Base-by-base conservation (phyloP, 2,329 filamentous ascomycete species). In the Fusarium pseudoanthophilum region DNA sequence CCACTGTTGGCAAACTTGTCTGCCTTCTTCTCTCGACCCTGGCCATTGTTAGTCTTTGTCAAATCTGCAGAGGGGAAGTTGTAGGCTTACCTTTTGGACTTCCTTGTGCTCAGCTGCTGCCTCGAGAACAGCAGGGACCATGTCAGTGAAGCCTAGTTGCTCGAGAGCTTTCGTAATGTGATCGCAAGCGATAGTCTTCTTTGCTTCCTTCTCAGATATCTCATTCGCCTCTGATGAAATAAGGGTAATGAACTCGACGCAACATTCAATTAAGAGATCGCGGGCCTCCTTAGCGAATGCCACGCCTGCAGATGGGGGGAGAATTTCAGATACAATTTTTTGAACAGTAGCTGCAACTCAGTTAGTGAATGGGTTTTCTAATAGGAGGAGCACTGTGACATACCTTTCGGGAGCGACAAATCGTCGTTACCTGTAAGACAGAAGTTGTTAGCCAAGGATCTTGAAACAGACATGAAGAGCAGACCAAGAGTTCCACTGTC, bases 171-270 rank as follows among this genome's bases (percentile, higher is more conserved):
- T 95, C 79, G 95, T 97, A 78, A 99, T 97, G 85, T 99, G 96
- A 79, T 99, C 96, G 82, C 94, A 97, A 18, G 95, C 95, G 77
- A 99, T 99, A 8, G 96, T 99, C 88, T 99, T 99, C 87, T 99
- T 99, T 56, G 95, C 94, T 80, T 99, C 96, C 83, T 97, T 97
- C 82, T 99, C 96, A 18, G 95, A 97, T 74, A 99, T 99, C 79
- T 99, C 96, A 83, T 99, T 99, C 71, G 96, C 96, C 85, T 99
- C 95, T 53, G 94, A 97, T n/a, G 95, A 98, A 77, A 99, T 93
- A 79, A 99, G 90, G 24, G 96, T 98, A 83, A 99, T 98, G 83
- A 99, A 99, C 83, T 99, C 96, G 79, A 99, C 95, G 80, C 96
- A 99, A 85, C 96, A 98, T 85, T 98, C 96, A 79, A 99, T 99